Evolutionary conservation across 495 filamentous ascomycete genomes (phyloP).

Genomic region (Xylaria telfairii): DNA sequence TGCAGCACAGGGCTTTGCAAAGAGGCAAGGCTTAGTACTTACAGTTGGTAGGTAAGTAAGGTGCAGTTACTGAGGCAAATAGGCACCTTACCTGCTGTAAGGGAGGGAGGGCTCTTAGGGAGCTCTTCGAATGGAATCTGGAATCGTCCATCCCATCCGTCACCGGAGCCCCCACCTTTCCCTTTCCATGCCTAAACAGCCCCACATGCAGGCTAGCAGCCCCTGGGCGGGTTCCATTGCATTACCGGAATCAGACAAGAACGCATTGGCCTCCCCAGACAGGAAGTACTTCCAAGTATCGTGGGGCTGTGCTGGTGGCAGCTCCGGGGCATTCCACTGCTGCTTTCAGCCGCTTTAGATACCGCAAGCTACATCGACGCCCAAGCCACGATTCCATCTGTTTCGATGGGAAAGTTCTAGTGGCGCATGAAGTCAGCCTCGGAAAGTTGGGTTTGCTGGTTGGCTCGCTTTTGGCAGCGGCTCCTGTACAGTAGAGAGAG

Average conservation of each 20-base stretch:
- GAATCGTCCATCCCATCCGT: constrained; percentile 21
- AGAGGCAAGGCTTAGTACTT: too few relatives aligned
- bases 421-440: constrained; percentile 41
- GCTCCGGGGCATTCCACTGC: not conserved
- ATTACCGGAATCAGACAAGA: constrained; percentile 22
- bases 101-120: constrained; percentile 1
- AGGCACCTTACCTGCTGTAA: too few relatives aligned
- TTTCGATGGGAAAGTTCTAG: constrained; percentile 39
- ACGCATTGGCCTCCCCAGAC: not conserved
- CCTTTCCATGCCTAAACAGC: not conserved
- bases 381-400: constrained; percentile 43
- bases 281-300: constrained; percentile 8
- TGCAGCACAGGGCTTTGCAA: too few relatives aligned
- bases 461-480: constrained; percentile 9
- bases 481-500: constrained; percentile 8
- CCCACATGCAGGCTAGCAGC: constrained; percentile 2
- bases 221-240: constrained; percentile 14
- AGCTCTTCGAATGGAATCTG: constrained; percentile 7
- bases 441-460: constrained; percentile 18
- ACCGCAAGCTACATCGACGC: constrained; percentile 29
- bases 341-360: constrained; percentile 26
- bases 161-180: constrained; percentile 18
- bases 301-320: constrained; percentile 7
- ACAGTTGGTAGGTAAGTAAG: too few relatives aligned
- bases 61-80: too few relatives aligned